Base-by-base conservation (phyloP, 2,329 filamentous ascomycete genomes). In the Thelonectria olida region DNA sequence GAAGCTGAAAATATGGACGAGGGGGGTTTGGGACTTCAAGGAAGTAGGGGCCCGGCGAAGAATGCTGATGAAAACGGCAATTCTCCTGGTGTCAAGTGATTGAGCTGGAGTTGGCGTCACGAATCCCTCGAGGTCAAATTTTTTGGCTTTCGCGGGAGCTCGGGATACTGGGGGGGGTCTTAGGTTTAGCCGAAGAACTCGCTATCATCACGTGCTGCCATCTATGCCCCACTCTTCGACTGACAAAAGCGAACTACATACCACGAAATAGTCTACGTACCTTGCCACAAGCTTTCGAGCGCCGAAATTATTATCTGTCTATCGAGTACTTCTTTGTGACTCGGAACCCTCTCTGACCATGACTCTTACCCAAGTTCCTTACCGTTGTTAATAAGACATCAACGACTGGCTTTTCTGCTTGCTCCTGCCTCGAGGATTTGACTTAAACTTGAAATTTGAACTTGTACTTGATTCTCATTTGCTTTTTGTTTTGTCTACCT, bases 61-160 rank as follows among this genome's bases (percentile, higher is more conserved):
- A 58, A 60, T 63, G 27, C 42, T 49, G 55, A 68, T 58, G 48
- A 41, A 51, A 53, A 51, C 17, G 55, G 58, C 54, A 56, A 63
- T 68, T 64, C 63, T 67, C 19, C 54, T 41, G 50, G 60, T 64
- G 66, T 50, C 52, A 15, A 41, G 54, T 65, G 62, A 58, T 65
- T 64, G 51, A 63, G 57, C 62, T 68, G 66, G 57, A 57, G 67
- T 72, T 57, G 64, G 63, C 69, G 61, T 72, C 64, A 70, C 68
- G 66, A 70, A 66, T 57, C 65, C 61, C 62, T 66, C 59, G 62
- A 64, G 38, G 64, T 68, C 64, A 68, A 71, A 69, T 68, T 72
- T 72, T 72, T 72, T 72, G 68, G 42, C 42, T 47, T 49, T 38
- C 15, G 39, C 58, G 49, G 41, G 54, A 58, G 55, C 58, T 56